Evolutionary conservation across 2,329 filamentous ascomycete species (phyloP).

Genomic region (Pyricularia sp.): DNA sequence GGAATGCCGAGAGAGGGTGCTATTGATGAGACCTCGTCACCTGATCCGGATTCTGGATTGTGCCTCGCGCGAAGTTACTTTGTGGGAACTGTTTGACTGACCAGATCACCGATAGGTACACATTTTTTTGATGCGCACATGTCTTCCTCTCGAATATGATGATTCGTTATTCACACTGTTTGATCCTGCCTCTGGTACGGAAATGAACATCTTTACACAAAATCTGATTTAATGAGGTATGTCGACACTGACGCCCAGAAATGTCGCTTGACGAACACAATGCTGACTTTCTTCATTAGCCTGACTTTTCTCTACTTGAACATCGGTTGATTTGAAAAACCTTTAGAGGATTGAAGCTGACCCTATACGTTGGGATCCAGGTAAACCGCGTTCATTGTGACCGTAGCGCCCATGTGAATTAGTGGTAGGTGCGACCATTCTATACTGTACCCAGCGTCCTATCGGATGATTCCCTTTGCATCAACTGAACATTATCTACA

Average conservation of each 20-base stretch:
- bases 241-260: constrained; percentile 7
- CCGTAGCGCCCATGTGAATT: not conserved
- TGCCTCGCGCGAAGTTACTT: constrained; percentile 12
- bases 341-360: not conserved
- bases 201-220: constrained; percentile 41
- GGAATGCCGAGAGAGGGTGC: constrained; percentile 33
- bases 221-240: constrained; percentile 45
- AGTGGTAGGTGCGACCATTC: not conserved
- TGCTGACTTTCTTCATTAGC: constrained; percentile 10
- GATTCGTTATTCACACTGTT: constrained; percentile 53
- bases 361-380: not conserved
- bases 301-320: constrained; percentile 10
- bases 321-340: not conserved
- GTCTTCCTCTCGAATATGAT: constrained; percentile 28
- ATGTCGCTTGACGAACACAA: not conserved
- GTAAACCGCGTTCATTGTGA: not conserved
- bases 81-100: constrained; percentile 17
- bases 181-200: constrained; percentile 36
- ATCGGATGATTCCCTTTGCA: constrained; percentile 41
- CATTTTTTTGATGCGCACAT: not conserved
- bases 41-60: constrained; percentile 29
- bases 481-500: constrained; percentile 35
- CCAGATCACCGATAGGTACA: not conserved
- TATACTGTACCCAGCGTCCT: constrained; percentile 15
- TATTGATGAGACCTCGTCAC: constrained; percentile 60